These are phyloP conservation scores for Teunomyces tritomae DNA, from an alignment of 805 yeast species.

Conservation along the genomic window DNA sequence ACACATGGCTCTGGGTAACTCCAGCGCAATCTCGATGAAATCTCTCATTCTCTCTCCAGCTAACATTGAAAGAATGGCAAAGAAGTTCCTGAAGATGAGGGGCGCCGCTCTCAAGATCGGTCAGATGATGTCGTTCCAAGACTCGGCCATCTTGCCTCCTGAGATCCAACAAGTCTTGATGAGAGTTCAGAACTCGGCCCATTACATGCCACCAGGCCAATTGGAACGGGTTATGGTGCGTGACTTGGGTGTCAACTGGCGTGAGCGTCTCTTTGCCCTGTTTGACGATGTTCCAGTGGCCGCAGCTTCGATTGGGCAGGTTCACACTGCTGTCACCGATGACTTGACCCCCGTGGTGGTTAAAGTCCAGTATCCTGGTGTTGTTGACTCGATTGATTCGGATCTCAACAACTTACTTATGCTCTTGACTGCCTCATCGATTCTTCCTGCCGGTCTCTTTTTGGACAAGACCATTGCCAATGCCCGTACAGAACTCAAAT, in stretches of 20 bases:
- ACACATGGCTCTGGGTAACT: slow-evolving; percentile 57
- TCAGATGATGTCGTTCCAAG: slow-evolving; percentile 96
- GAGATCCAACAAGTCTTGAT: slow-evolving; percentile 80
- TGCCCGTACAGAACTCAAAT: slow-evolving; percentile 87
- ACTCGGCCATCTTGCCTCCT: slow-evolving; percentile 75
- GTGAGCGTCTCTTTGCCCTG: slow-evolving; percentile 55
- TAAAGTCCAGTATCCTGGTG: slow-evolving; percentile 97
- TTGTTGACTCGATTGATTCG: slow-evolving; percentile 87
- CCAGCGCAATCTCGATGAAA: slow-evolving; percentile 47
- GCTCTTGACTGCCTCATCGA: slow-evolving; percentile 78
- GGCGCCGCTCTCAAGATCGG: slow-evolving; percentile 99
- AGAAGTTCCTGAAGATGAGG: slow-evolving; percentile 87
- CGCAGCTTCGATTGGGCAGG: slow-evolving; percentile 97
- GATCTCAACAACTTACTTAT: slow-evolving; percentile 84
- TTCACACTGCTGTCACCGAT: slow-evolving; percentile 74
- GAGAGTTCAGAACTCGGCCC: slow-evolving; percentile 90
- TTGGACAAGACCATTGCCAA: slow-evolving; percentile 89
- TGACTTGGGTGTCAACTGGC: slow-evolving; percentile 83
- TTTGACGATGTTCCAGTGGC: slow-evolving; percentile 92
- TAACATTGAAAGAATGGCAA: slow-evolving; percentile 85
- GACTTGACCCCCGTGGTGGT: slow-evolving; percentile 80
- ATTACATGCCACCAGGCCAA: slow-evolving; percentile 94
- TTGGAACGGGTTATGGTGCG: slow-evolving; percentile 67
- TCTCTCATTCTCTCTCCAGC: slow-evolving; percentile 70
- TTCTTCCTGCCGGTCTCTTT: slow-evolving; percentile 88